Evolutionary conservation across 169 alveolate species (phyloP).

Genomic region (Plasmodium gonderi): DNA sequence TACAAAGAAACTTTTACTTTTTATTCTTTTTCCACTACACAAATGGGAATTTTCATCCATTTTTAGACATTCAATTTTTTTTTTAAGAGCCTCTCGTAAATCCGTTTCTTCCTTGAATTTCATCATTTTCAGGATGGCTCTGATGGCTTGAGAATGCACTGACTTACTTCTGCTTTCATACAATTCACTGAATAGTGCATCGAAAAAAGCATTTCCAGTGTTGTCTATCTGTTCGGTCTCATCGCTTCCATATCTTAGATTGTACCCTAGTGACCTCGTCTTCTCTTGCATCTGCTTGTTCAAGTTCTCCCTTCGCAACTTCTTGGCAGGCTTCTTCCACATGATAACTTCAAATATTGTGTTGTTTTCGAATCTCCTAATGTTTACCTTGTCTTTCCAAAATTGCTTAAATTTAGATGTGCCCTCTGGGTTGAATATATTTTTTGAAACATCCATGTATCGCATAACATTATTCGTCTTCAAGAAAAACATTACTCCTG

Average conservation of each 20-base stretch:
- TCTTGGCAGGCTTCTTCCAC: slow-evolving; percentile 33
- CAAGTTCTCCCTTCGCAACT: not conserved
- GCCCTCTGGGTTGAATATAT: slow-evolving; percentile 18
- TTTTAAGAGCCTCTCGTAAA: not conserved
- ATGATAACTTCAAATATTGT: slow-evolving; percentile 37
- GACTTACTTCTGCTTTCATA: not conserved
- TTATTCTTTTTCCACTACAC: not conserved
- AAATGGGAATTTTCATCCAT: not conserved
- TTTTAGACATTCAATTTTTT: not conserved
- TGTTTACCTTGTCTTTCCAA: slow-evolving; percentile 20
- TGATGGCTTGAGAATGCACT: slow-evolving; percentile 20
- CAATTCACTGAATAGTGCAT: slow-evolving; percentile 19
- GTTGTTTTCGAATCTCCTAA: slow-evolving; percentile 51
- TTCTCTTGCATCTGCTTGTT: not conserved
- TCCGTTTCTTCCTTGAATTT: slow-evolving; percentile 11
- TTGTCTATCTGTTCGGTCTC: not conserved
- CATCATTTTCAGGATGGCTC: slow-evolving; percentile 4
- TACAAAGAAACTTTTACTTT: slow-evolving; percentile 4
- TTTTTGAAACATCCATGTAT: not conserved
- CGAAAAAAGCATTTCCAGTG: not conserved
- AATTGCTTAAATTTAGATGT: slow-evolving; percentile 15
- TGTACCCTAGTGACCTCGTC: no score
- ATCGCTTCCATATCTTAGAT: not conserved
- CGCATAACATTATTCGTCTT: slow-evolving; percentile 24
- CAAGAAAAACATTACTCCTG: slow-evolving; percentile 22